Evolutionary conservation across 2,329 filamentous ascomycete species (phyloP).

Genomic region (Monascus ruber): DNA sequence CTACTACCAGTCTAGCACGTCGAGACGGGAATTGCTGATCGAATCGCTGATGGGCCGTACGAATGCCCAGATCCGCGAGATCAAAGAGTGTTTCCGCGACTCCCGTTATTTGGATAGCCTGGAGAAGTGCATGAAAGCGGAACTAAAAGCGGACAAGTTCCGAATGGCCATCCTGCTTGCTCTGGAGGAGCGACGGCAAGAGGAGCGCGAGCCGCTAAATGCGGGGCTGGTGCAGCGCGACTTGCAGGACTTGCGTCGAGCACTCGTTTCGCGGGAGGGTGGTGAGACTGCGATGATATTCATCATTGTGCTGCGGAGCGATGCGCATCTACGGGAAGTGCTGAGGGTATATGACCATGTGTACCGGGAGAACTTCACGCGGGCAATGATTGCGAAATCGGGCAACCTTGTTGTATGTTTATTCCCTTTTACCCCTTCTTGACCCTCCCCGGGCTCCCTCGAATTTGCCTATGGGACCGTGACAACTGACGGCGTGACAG

Average conservation of each 20-base stretch:
- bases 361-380: slow-evolving; percentile 71
- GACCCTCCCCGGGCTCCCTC: too few species aligned
- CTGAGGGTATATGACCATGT: slow-evolving; percentile 62
- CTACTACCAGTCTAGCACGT: slow-evolving; percentile 85
- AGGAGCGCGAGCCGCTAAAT: slow-evolving; percentile 61
- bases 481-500: slow-evolving; percentile 34
- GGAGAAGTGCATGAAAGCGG: slow-evolving; percentile 75
- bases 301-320: slow-evolving; percentile 70
- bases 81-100: slow-evolving; percentile 81
- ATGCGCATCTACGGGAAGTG: slow-evolving; percentile 70
- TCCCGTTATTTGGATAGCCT: slow-evolving; percentile 82
- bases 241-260: slow-evolving; percentile 58
- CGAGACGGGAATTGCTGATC: slow-evolving; percentile 77
- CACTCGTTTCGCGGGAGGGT: slow-evolving; percentile 59
- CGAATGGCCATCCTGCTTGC: slow-evolving; percentile 75
- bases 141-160: slow-evolving; percentile 94
- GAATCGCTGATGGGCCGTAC: slow-evolving; percentile 83
- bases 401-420: slow-evolving; percentile 78
- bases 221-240: slow-evolving; percentile 55
- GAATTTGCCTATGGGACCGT: too few species aligned
- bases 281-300: slow-evolving; percentile 81
- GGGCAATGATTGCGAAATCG: slow-evolving; percentile 77
- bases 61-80: slow-evolving; percentile 74
- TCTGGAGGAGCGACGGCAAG: slow-evolving; percentile 72
- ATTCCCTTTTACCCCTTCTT: neutral